phyloP scores from a whole-genome alignment of 2,329 filamentous ascomycete genomes.

The Diaporthe sp. region DNA sequence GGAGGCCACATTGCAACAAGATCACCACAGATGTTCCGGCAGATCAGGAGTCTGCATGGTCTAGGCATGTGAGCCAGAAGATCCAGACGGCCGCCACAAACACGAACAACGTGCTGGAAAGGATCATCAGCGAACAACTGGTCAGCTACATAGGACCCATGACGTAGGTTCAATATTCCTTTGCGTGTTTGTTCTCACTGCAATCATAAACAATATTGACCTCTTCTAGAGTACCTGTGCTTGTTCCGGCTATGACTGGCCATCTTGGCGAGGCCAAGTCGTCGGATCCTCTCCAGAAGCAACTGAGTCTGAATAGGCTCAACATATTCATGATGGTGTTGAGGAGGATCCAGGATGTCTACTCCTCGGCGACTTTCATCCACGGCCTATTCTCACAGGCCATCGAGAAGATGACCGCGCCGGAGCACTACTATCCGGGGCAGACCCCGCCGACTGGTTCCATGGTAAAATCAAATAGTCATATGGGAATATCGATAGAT shows the following conservation, averaged over 20 bases:
- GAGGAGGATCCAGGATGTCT: not conserved
- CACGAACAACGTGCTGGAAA: not conserved
- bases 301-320: not conserved
- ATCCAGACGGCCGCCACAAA: not conserved
- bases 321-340: slow-evolving; percentile 2
- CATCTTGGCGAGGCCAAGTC: not conserved
- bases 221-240: slow-evolving; percentile 1
- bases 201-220: not conserved
- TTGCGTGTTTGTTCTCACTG: not conserved
- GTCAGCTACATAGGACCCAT: not conserved
- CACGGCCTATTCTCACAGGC: not conserved
- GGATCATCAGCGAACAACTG: not conserved
- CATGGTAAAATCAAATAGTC: not conserved
- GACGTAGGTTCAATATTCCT: not conserved
- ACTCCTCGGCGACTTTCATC: not conserved
- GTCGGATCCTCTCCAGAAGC: not conserved
- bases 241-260: not conserved
- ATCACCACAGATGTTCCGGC: not conserved
- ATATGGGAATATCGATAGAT: not conserved
- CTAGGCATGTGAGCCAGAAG: not conserved
- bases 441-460: not conserved
- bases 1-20: not conserved
- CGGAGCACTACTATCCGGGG: not conserved
- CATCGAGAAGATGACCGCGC: not conserved
- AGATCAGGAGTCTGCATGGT: not conserved